Evolutionary conservation across 164 flowering plant species (phyloP), one percentile per base, ranked within the genome.

Genomic region (Paratinospora sagittata): DNA sequence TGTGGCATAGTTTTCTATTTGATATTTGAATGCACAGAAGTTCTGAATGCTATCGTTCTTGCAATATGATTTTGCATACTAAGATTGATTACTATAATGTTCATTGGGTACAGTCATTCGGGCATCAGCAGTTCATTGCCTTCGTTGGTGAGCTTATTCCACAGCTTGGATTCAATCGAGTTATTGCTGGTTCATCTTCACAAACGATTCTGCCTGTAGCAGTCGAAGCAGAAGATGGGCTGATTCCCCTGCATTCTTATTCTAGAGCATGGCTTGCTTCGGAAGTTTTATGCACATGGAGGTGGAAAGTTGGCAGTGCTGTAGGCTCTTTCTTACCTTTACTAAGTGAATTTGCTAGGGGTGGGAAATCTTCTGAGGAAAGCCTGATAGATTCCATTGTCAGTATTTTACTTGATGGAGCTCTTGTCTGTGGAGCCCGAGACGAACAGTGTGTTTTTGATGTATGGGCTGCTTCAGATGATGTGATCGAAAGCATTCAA

Each of bases 221-320:
- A 21, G 63, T 68, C 52, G 84, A 84, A 67, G 72, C 75, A 71
- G 55, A 74, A n/a, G 30, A 70, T 33, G 73, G 79, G 61, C 74
- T 67, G 65, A 62, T 70, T 34, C 43, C 65, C 14, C 21, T 75
- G 57, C 74, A 58, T 33, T 39, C 73, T 69, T 78, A 74, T 76
- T 70, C 80, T 76, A 85, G 91, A 70, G 82, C 88, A 64, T 93
- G 99, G 99, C 89, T 96, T 79, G 96, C 89, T 75, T 93, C 86
- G 76, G 98, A 96, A 81, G 75, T 91, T 21, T 76, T 96, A 71
- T 96, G 98, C 85, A 81, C 93, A 58, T 96, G 98, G 99, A 84
- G 84, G 73, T 93, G 98, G 98, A 82, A 82, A 70, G 87, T 88
- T 49, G 98, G 96, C 61, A 81, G 81, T 88, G 96, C 84, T 69